phyloP scores from a whole-genome alignment of 805 yeast genomes.

The Metschnikowia gelsemii region DNA sequence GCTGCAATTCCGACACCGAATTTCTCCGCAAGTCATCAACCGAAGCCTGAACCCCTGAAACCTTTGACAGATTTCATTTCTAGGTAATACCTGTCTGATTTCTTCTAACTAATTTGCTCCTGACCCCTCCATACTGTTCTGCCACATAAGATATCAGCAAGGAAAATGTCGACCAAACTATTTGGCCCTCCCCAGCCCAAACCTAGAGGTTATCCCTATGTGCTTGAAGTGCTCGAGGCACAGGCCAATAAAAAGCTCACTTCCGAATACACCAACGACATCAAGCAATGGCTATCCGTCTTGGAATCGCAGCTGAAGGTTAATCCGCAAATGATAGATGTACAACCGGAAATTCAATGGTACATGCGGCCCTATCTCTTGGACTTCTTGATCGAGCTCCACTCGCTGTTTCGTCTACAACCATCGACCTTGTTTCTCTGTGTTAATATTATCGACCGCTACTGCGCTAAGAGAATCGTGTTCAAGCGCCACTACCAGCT shows the following conservation, averaged over 20 bases:
- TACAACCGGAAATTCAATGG: slow-evolving; percentile 50
- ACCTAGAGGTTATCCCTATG: slow-evolving; percentile 39
- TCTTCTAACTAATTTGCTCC: too few relatives aligned
- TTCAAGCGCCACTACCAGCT: slow-evolving; percentile 48
- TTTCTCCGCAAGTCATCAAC: slow-evolving; percentile 6
- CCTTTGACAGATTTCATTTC: too few relatives aligned
- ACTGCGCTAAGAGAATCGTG: slow-evolving; percentile 46
- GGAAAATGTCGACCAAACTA: slow-evolving; percentile 12
- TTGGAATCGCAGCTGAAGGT: slow-evolving; percentile 43
- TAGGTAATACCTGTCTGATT: too few relatives aligned
- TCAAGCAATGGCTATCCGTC: slow-evolving; percentile 37
- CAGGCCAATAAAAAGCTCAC: slow-evolving; percentile 43
- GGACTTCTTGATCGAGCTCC: slow-evolving; percentile 45
- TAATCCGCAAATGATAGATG: slow-evolving; percentile 51
- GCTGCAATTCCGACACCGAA: slow-evolving; percentile 9
- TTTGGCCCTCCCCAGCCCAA: slow-evolving; percentile 29
- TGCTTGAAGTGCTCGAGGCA: slow-evolving; percentile 48
- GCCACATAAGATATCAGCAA: not conserved
- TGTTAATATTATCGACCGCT: slow-evolving; percentile 45
- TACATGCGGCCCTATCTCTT: slow-evolving; percentile 47
- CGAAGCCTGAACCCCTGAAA: slow-evolving; percentile 8
- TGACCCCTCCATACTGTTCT: not conserved
- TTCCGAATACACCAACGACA: slow-evolving; percentile 44
- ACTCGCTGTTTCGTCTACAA: slow-evolving; percentile 41
- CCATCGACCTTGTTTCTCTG: slow-evolving; percentile 45